Conservation (phyloP, 2,329 filamentous ascomycete species). For the Xylariaceae sp. region DNA sequence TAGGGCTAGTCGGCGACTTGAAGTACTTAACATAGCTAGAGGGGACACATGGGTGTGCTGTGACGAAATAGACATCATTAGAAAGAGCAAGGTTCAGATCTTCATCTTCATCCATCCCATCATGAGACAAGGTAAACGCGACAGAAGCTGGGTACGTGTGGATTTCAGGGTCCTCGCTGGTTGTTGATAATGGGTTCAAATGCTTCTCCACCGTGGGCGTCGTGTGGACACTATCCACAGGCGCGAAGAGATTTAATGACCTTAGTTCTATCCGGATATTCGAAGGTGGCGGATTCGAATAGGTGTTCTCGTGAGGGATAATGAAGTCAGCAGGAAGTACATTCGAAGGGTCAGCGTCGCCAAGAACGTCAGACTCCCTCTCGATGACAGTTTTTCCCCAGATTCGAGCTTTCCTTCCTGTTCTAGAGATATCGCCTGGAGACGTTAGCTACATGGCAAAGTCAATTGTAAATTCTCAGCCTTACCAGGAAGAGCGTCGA, state of each 20-base stretch:
- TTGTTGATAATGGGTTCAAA: constrained; percentile 43
- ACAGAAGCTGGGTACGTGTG: constrained; percentile 46
- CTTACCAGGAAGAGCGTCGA: constrained; percentile 56
- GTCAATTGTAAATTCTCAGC: constrained; percentile 16
- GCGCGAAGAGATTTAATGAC: constrained; percentile 52
- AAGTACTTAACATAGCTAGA: constrained; percentile 60
- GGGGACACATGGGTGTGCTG: constrained; percentile 65
- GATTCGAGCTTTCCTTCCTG: constrained; percentile 60
- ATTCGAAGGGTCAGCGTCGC: constrained; percentile 56
- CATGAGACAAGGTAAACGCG: constrained; percentile 46
- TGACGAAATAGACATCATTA: constrained; percentile 67
- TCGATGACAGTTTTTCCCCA: constrained; percentile 64
- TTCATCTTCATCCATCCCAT: constrained; percentile 43
- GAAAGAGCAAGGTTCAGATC: constrained; percentile 50
- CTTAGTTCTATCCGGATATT: constrained; percentile 53
- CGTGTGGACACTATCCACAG: constrained; percentile 47
- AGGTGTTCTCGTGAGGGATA: constrained; percentile 60
- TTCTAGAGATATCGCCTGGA: constrained; percentile 52
- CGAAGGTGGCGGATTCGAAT: constrained; percentile 50
- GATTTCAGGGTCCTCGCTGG: constrained; percentile 36
- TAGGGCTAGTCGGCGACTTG: constrained; percentile 62
- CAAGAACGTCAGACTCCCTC: constrained; percentile 62
- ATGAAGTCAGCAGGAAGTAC: constrained; percentile 65
- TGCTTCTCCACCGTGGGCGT: constrained; percentile 48
- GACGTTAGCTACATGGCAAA: constrained; percentile 24